Conservation (phyloP, 257 asterid genomes). For the Striga asiatica region DNA sequence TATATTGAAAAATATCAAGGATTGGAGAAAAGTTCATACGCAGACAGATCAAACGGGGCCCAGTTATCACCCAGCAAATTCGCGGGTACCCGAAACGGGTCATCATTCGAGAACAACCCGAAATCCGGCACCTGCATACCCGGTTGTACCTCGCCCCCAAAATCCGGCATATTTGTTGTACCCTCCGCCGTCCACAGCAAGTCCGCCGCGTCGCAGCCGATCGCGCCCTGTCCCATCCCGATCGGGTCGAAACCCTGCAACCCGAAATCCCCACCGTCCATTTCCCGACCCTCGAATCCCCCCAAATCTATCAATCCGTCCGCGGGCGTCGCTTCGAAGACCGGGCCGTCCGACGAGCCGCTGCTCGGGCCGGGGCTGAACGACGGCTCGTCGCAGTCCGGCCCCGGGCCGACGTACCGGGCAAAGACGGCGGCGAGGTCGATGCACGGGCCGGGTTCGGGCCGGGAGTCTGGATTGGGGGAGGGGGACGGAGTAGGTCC, state of each 20-base stretch:
- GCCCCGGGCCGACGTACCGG: slow-evolving; percentile 25
- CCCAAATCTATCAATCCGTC: too few species aligned
- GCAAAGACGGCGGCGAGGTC: slow-evolving; percentile 77
- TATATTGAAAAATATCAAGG: slow-evolving; percentile 14
- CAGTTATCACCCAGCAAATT: slow-evolving; percentile 33
- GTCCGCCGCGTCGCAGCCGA: slow-evolving; percentile 31
- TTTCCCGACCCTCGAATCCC: slow-evolving; percentile 17
- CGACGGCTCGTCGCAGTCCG: slow-evolving; percentile 20
- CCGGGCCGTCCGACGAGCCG: slow-evolving; percentile 35
- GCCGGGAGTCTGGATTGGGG: not conserved
- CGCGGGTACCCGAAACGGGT: slow-evolving; percentile 27
- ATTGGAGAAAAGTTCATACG: slow-evolving; percentile 31
- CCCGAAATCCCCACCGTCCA: slow-evolving; percentile 26
- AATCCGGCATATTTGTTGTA: slow-evolving; percentile 23
- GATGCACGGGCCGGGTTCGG: slow-evolving; percentile 19
- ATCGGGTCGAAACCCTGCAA: slow-evolving; percentile 23
- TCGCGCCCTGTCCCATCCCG: slow-evolving; percentile 33
- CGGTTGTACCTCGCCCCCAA: slow-evolving; percentile 24
- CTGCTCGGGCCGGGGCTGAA: slow-evolving; percentile 40
- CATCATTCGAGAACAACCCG: slow-evolving; percentile 36
- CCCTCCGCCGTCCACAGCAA: slow-evolving; percentile 31
- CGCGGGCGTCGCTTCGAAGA: too few species aligned
- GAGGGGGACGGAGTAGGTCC: not conserved
- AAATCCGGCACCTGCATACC: slow-evolving; percentile 44
- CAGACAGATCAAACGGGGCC: slow-evolving; percentile 54